Evolutionary conservation across 2,329 filamentous ascomycete species (phyloP), one percentile per base, ranked within the genome.

Genomic region (Nemania diffusa): DNA sequence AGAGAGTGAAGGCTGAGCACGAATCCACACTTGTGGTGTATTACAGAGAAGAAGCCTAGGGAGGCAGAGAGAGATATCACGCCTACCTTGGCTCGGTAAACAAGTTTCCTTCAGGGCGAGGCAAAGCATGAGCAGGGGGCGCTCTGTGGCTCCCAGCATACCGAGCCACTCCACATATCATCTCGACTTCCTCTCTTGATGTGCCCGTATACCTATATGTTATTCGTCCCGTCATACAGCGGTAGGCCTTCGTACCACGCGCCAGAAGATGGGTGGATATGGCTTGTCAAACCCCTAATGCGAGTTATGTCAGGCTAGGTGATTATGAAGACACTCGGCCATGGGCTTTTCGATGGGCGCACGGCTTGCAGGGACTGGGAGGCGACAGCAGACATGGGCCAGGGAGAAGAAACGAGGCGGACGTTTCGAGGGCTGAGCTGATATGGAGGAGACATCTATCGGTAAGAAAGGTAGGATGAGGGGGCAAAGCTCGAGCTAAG

Each of bases 1-100:
- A 24, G 13, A 46, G 22, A 8, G 34, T 17, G 51, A 57, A 60
- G 56, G 65, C 65, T 57, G 52, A 53, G 65, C 17, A 37, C 26
- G 44, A 52, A 26, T 4, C 37, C 58, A 57, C 64, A 59, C 53
- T 59, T 20, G 48, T 37, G 56, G 20, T 48, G 20, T 32, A 8
- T 22, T 29, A 32, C 2, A 17, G 57, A 24, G 22, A 37, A n/a
- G 34, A 48, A 46, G 57, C 34, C 17, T 11, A 15, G 27, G 56
- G 37, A 32, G 27, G 34, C 26, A 29, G 26, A 56, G 34, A 11
- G 24, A 44, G 26, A 42, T 13, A 61, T 24, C 26, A 58, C 26
- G 24, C 29, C 56, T n/a, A 17, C n/a, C 37, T 48, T 62, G 51
- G n/a, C 2, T 37, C 27, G 44, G 53, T 58, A 40, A 37, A 58